These are phyloP conservation scores for Vanilla planifolia DNA, from an alignment of 106 monocot species.

Conservation along the genomic window DNA sequence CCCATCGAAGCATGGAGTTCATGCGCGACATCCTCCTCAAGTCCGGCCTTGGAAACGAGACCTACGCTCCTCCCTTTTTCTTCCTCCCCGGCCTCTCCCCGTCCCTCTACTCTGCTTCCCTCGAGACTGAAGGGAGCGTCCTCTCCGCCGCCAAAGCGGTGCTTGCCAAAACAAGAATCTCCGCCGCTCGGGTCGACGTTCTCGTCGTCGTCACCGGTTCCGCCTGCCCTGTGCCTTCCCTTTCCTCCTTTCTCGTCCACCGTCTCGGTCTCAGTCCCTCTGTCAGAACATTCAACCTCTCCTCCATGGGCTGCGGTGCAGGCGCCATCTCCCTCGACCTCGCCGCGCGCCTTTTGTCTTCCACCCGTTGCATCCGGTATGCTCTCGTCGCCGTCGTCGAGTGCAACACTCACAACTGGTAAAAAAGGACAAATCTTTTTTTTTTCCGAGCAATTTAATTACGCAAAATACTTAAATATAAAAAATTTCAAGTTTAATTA, in stretches of 20 bases:
- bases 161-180: constrained; percentile 33
- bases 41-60: constrained; percentile 74
- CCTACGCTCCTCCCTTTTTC: constrained; percentile 57
- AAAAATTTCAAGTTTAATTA: no score
- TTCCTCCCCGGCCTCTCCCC: constrained; percentile 31
- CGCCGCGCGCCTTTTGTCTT: constrained; percentile 27
- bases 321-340: constrained; percentile 44
- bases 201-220: constrained; percentile 47
- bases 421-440: no score
- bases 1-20: constrained; percentile 38
- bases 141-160: constrained; percentile 33
- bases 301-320: constrained; percentile 76
- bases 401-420: constrained; percentile 61
- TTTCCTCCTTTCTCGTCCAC: constrained; percentile 35
- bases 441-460: no score
- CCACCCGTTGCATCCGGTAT: constrained; percentile 15
- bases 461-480: no score
- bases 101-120: constrained; percentile 23
- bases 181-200: constrained; percentile 19
- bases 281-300: constrained; percentile 40
- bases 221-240: constrained; percentile 53
- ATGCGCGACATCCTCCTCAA: constrained; percentile 57
- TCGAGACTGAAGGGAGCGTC: constrained; percentile 50
- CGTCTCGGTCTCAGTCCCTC: constrained; percentile 18
- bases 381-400: constrained; percentile 62